phyloP scores from a whole-genome alignment of 257 asterid genomes.

The Ajuga chamaepitys region DNA sequence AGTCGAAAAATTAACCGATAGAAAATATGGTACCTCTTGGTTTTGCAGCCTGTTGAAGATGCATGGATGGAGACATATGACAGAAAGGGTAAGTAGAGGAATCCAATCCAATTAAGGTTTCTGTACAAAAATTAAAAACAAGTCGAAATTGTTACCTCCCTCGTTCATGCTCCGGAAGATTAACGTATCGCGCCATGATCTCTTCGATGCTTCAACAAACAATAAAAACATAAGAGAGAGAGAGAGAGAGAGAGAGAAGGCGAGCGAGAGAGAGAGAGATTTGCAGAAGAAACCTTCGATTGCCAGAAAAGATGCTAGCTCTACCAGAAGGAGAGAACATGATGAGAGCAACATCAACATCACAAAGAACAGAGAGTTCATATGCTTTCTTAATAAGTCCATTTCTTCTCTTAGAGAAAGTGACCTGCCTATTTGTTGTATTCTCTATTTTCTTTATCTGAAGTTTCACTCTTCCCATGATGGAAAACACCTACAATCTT shows the following conservation, averaged over 20 bases:
- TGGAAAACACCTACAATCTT: background rate
- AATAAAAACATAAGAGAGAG: background rate
- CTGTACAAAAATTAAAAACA: background rate
- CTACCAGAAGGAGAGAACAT: slow-evolving; percentile 97
- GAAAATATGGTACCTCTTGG: slow-evolving; percentile 56
- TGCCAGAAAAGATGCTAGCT: slow-evolving; percentile 70
- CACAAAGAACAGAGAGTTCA: slow-evolving; percentile 95
- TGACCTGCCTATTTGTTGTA: slow-evolving; percentile 94
- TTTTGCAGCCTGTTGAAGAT: slow-evolving; percentile 59
- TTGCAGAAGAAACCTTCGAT: slow-evolving; percentile 36
- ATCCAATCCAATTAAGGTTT: background rate
- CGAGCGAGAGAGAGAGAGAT: too few species aligned
- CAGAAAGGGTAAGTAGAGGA: too few species aligned
- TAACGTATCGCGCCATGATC: slow-evolving; percentile 53
- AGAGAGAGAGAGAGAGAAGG: too few species aligned
- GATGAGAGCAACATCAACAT: slow-evolving; percentile 89
- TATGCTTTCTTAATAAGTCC: slow-evolving; percentile 96
- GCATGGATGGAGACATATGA: slow-evolving; percentile 18
- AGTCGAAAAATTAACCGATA: background rate
- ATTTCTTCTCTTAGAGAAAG: slow-evolving; percentile 94
- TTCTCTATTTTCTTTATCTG: slow-evolving; percentile 92
- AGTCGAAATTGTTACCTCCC: slow-evolving; percentile 45
- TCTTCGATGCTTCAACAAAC: slow-evolving; percentile 59
- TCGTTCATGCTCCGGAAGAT: slow-evolving; percentile 86
- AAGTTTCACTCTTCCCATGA: slow-evolving; percentile 91